Conservation (phyloP, 352 stramenopile genomes). For the Lagenidium giganteum region DNA sequence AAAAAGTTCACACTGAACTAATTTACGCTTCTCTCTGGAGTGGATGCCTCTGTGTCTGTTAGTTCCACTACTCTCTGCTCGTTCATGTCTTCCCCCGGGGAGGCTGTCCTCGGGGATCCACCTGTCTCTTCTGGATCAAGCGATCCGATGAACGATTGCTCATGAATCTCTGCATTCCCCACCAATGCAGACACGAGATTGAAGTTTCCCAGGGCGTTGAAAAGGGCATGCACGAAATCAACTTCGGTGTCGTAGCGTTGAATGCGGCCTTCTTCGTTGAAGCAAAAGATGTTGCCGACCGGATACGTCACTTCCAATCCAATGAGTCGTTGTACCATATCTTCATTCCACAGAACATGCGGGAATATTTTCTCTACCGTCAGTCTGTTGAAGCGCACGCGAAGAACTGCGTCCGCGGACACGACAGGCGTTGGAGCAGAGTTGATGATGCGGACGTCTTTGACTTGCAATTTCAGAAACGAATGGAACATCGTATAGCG, state of each 20-base stretch:
- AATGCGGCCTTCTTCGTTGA: conserved; percentile 18
- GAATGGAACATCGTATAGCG: conserved; percentile 47
- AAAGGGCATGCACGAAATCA: conserved; percentile 19
- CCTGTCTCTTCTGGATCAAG: too few species aligned
- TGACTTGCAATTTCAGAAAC: conserved; percentile 34
- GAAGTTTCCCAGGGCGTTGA: conserved; percentile 7
- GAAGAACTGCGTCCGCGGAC: conserved; percentile 5
- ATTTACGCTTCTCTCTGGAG: too few species aligned
- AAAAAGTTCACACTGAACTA: too few species aligned
- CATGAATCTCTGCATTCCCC: conserved; percentile 12
- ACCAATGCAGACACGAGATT: conserved; percentile 8
- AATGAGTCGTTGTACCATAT: conserved; percentile 31
- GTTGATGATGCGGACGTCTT: conserved; percentile 26
- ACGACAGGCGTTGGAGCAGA: conserved; percentile 3
- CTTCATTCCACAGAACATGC: conserved; percentile 25
- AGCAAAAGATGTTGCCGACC: conserved; percentile 21
- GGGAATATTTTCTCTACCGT: conserved; percentile 31
- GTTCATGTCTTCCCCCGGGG: too few species aligned
- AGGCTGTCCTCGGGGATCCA: too few species aligned
- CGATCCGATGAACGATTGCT: conserved; percentile 5
- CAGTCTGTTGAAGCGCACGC: conserved; percentile 5
- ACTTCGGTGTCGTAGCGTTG: conserved; percentile 18
- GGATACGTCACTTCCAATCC: conserved; percentile 22
- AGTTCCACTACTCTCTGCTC: too few species aligned
- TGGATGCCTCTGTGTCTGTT: too few species aligned